Percentiles rank a stretch among this genome's conserved stretches.
phyloP scores from a whole-genome alignment of 208 protist genomes.

The Sergeia podlipaevii region DNA sequence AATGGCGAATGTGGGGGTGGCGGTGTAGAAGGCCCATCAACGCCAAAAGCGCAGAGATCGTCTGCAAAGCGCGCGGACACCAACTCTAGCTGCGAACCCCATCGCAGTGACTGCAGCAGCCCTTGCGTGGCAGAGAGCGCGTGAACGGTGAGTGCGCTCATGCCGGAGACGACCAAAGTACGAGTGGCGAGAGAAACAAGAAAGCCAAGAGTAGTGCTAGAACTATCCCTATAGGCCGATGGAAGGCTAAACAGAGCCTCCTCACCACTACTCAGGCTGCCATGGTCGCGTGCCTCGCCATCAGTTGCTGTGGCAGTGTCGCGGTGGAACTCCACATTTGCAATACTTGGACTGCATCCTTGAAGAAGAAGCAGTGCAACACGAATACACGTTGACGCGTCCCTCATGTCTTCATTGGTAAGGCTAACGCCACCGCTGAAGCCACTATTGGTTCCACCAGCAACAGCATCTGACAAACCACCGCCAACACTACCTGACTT shows the following conservation, averaged over 20 bases:
- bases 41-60: conserved; percentile 7
- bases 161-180: background rate
- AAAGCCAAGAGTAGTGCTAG: background rate
- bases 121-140: background rate
- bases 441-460: too few relatives aligned
- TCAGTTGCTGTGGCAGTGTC: too few relatives aligned
- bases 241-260: too few relatives aligned
- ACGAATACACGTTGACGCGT: conserved; percentile 17
- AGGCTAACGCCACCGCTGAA: too few relatives aligned
- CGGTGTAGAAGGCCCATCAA: conserved; percentile 17
- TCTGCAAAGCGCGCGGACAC: background rate
- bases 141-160: conserved; percentile 27
- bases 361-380: conserved; percentile 26
- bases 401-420: conserved; percentile 17
- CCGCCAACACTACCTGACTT: too few relatives aligned
- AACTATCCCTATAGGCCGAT: too few relatives aligned
- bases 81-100: background rate
- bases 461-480: too few relatives aligned
- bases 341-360: conserved; percentile 31
- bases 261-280: too few relatives aligned
- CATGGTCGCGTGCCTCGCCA: too few relatives aligned
- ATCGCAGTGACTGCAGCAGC: conserved; percentile 1
- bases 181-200: background rate
- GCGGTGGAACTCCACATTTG: too few relatives aligned
- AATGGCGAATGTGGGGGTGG: conserved; percentile 14